A percentile compares a stretch with the other conserved stretches of the same genome.
These are phyloP conservation scores for Didymella exigua DNA, from an alignment of 2,329 filamentous ascomycete genomes.

Conservation along the genomic window DNA sequence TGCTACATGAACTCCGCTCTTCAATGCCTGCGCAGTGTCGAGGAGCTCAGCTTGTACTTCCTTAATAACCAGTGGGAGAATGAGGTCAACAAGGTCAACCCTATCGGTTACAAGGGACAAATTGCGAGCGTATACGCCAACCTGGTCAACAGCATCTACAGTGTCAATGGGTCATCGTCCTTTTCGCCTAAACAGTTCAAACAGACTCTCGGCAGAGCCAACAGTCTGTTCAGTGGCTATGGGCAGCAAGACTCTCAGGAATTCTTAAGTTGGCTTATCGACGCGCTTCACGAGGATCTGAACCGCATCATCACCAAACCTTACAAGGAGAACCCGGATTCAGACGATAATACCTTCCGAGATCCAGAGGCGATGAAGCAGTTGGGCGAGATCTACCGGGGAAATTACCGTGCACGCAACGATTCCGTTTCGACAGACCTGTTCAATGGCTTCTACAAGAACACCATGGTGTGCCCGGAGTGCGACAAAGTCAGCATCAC, in stretches of 20 bases:
- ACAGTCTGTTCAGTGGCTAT: conserved; percentile 88
- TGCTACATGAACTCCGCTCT: conserved; percentile 99
- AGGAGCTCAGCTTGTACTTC: conserved; percentile 93
- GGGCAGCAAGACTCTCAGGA: conserved; percentile 98
- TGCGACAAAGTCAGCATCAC: conserved; percentile 98
- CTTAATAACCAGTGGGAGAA: conserved; percentile 68
- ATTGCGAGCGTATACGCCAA: conserved; percentile 84
- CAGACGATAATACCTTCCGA: conserved; percentile 92
- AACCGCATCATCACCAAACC: conserved; percentile 95
- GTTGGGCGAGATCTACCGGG: conserved; percentile 87
- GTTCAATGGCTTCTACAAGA: conserved; percentile 98
- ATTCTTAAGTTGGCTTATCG: conserved; percentile 91
- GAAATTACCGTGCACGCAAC: conserved; percentile 89
- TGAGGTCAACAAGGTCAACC: conserved; percentile 86
- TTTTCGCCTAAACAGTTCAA: conserved; percentile 85
- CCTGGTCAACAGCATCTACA: conserved; percentile 79
- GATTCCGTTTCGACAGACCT: conserved; percentile 95
- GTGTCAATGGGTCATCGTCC: conserved; percentile 67
- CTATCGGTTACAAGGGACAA: conserved; percentile 81
- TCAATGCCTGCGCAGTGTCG: conserved; percentile 90
- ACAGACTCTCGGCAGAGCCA: conserved; percentile 76
- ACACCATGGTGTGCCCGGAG: conserved; percentile 86
- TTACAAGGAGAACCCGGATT: conserved; percentile 96
- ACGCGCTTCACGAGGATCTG: conserved; percentile 92
- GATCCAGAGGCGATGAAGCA: conserved; percentile 78